A percentile compares a stretch with the other conserved stretches of the same genome.
Evolutionary conservation across 2,329 filamentous ascomycete species (phyloP).

Genomic region (Fusarium sp.): DNA sequence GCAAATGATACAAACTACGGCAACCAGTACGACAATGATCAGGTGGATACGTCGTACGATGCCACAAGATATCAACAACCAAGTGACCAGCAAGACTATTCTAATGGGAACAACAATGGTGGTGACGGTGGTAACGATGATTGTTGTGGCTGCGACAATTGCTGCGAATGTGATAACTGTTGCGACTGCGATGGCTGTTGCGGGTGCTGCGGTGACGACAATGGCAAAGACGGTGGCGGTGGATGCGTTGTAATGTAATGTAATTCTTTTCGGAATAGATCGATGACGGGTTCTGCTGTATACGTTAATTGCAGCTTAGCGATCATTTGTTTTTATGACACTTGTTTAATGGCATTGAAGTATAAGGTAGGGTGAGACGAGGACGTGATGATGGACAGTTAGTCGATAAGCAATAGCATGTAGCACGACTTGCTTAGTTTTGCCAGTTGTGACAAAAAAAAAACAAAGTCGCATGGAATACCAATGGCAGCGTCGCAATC

Average conservation of each 20-base stretch:
- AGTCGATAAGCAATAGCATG: not conserved
- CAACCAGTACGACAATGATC: not conserved
- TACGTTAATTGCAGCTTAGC: not conserved
- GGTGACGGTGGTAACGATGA: not conserved
- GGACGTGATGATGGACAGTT: not conserved
- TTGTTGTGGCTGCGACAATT: not conserved
- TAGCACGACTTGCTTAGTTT: not conserved
- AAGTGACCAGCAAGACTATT: not conserved
- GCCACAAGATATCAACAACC: not conserved
- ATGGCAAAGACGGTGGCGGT: not conserved
- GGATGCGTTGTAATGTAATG: constrained; percentile 29
- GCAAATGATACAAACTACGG: not conserved
- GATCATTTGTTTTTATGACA: not conserved
- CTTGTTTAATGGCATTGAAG: not conserved
- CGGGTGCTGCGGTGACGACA: not conserved
- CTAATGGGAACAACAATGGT: not conserved
- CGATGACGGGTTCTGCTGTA: rapidly evolving
- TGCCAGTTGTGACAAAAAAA: rapidly evolving
- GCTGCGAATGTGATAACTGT: not conserved
- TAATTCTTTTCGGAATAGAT: not conserved
- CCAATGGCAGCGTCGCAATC: not conserved
- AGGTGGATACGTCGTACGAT: not conserved
- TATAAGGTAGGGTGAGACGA: too few species aligned
- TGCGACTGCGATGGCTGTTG: not conserved
- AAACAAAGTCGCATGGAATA: too few species aligned